These are phyloP conservation scores for Penicillium aurantiogriseum DNA, from an alignment of 2,329 filamentous ascomycete species.

Conservation along the genomic window DNA sequence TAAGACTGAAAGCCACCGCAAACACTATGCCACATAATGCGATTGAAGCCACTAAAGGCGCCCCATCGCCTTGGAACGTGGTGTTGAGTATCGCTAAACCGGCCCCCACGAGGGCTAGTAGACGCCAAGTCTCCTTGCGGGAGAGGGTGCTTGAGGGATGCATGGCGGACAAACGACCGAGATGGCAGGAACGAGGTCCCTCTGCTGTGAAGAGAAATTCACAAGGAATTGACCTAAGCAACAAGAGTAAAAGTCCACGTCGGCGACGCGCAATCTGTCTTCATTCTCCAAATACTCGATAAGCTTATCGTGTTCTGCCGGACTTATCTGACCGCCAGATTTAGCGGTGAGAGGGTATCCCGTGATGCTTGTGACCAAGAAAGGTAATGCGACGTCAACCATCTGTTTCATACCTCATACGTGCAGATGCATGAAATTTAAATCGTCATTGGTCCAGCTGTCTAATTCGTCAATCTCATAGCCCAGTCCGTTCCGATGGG, in stretches of 20 bases:
- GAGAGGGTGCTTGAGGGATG: slow-evolving; percentile 43
- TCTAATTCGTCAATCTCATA: slow-evolving; percentile 5
- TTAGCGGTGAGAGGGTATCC: slow-evolving; percentile 19
- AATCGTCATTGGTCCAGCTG: slow-evolving; percentile 20
- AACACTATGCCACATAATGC: slow-evolving; percentile 86
- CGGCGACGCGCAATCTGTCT: slow-evolving; percentile 33
- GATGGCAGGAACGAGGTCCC: neutral
- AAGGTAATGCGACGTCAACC: slow-evolving; percentile 21
- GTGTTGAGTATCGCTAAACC: slow-evolving; percentile 72
- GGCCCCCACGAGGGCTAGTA: slow-evolving; percentile 64
- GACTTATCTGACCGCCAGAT: slow-evolving; percentile 25
- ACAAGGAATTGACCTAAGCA: slow-evolving; percentile 2
- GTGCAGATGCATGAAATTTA: slow-evolving; percentile 16
- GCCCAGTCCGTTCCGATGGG: slow-evolving; percentile 18
- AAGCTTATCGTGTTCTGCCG: slow-evolving; percentile 25
- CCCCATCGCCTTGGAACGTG: slow-evolving; percentile 79
- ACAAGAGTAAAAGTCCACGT: neutral
- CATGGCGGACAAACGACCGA: slow-evolving; percentile 30
- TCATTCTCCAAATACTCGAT: slow-evolving; percentile 18
- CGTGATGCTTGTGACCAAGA: slow-evolving; percentile 20
- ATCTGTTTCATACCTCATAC: slow-evolving; percentile 24
- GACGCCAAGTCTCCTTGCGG: slow-evolving; percentile 55
- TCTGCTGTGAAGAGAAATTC: slow-evolving; percentile 3
- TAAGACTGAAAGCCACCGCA: slow-evolving; percentile 75
- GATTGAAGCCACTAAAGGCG: slow-evolving; percentile 82